phyloP scores from a whole-genome alignment of 345 rosid genomes.

The Heritiera littoralis region DNA sequence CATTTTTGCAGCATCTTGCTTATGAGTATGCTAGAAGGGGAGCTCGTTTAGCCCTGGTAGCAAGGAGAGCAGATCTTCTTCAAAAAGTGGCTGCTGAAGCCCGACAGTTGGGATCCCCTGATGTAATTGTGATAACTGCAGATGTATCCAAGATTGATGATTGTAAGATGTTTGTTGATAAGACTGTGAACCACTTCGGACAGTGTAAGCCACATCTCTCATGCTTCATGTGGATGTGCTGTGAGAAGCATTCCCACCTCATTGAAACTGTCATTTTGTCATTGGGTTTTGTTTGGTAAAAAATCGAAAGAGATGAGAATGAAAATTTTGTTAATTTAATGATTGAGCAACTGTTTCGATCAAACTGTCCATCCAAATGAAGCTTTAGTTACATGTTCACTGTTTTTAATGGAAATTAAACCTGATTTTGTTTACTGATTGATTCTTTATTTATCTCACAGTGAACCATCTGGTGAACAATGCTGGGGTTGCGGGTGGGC shows the following conservation, averaged over 20 bases:
- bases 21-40: conserved; percentile 58
- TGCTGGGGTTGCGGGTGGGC: conserved; percentile 35
- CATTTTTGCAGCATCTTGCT: conserved; percentile 46
- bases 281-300: too few relatives aligned
- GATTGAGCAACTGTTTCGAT: too few relatives aligned
- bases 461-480: conserved; percentile 54
- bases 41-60: conserved; percentile 48
- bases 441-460: not conserved
- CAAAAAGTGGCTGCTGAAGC: conserved; percentile 45
- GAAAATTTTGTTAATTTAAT: too few relatives aligned
- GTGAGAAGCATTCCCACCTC: too few relatives aligned
- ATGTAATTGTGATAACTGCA: conserved; percentile 41
- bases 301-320: too few relatives aligned
- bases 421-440: not conserved
- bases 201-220: conserved; percentile 28
- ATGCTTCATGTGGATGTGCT: too few relatives aligned
- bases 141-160: conserved; percentile 55
- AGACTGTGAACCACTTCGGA: conserved; percentile 44
- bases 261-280: too few relatives aligned
- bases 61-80: conserved; percentile 40
- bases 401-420: not conserved
- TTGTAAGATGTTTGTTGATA: conserved; percentile 42
- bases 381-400: not conserved
- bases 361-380: too few relatives aligned
- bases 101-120: conserved; percentile 45